Conservation (phyloP, 2,329 filamentous ascomycete species). For the Colletotrichum sp. region DNA sequence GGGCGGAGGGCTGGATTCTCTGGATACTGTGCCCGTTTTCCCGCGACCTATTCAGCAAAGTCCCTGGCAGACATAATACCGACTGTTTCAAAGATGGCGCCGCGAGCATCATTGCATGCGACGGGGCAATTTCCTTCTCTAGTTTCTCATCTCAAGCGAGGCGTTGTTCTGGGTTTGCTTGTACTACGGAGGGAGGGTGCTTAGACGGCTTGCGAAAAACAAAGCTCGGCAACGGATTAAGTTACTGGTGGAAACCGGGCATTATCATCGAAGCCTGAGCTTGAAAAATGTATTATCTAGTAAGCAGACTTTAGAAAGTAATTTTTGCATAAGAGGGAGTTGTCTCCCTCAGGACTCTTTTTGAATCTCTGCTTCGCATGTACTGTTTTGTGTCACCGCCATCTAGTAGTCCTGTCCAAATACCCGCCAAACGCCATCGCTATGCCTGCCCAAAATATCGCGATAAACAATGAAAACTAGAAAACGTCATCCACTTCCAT, state of each 20-base stretch:
- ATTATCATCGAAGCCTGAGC: background rate
- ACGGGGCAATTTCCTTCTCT: conserved; percentile 24
- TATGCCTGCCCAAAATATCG: conserved; percentile 19
- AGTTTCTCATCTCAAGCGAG: conserved; percentile 35
- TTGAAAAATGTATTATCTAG: conserved; percentile 20
- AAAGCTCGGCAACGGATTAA: background rate
- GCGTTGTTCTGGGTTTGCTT: conserved; percentile 32
- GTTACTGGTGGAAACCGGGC: background rate
- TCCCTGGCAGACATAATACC: conserved; percentile 56
- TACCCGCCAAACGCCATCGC: conserved; percentile 31
- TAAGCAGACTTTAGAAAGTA: conserved; percentile 19
- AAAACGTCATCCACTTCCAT: conserved; percentile 54
- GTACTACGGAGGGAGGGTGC: conserved; percentile 5
- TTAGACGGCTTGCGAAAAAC: conserved; percentile 26
- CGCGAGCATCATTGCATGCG: background rate
- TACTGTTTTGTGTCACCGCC: background rate
- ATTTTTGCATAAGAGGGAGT: conserved; percentile 10
- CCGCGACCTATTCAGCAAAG: conserved; percentile 75
- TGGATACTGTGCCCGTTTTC: conserved; percentile 84
- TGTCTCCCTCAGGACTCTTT: background rate
- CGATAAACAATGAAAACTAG: background rate
- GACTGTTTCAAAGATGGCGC: background rate
- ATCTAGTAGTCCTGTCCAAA: background rate
- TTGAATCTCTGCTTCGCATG: background rate
- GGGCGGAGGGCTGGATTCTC: conserved; percentile 78